Conservation (phyloP, 768 basidiomycete species). For the Suillus spraguei region DNA sequence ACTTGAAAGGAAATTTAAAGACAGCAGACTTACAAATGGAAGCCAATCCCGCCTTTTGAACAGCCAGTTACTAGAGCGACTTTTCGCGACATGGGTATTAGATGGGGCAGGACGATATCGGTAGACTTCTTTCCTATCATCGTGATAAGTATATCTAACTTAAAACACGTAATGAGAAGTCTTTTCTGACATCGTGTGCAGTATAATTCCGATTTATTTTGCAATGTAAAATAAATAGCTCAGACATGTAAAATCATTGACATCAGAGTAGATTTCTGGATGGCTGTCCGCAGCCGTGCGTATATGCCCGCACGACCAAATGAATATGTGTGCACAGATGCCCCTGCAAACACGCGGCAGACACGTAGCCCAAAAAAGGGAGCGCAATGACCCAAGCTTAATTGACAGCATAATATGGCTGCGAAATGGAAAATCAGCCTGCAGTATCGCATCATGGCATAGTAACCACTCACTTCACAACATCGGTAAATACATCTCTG, state of each 20-base stretch:
- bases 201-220: neutral
- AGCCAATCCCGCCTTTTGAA: no score
- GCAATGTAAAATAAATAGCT: neutral
- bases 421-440: no score
- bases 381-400: neutral
- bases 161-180: neutral
- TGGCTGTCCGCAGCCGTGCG: neutral
- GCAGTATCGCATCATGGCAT: no score
- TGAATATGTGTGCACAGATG: neutral
- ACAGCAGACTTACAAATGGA: no score
- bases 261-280: neutral
- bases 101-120: neutral
- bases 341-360: neutral
- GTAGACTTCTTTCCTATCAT: no score
- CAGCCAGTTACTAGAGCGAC: conserved; percentile 79
- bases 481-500: no score
- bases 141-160: no score
- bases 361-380: neutral
- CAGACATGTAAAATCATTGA: neutral
- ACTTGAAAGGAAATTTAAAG: no score
- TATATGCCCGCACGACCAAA: neutral
- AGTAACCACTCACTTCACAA: no score
- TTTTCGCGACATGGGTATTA: conserved; percentile 11
- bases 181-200: neutral
- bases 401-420: neutral